Evolutionary conservation across 2,329 filamentous ascomycete species (phyloP), one percentile per base, ranked within the genome.

Genomic region (Cadophora sp.): DNA sequence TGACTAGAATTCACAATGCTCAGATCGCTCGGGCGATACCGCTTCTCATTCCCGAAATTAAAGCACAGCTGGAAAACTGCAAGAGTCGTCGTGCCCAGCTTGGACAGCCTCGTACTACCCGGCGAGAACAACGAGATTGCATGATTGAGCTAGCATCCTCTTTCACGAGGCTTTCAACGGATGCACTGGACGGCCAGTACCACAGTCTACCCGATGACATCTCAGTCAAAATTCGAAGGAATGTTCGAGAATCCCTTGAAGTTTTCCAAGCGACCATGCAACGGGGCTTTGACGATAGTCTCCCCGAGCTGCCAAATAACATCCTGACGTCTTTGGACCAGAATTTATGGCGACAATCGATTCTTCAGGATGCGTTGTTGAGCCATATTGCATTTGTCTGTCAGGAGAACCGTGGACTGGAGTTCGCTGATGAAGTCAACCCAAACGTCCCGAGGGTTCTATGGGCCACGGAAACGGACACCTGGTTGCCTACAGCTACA

Each of bases 141-240:
- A 58, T 67, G 36, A 48, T 59, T 36, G 48, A 9, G 24, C 60
- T 66, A 24, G 67, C 67, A 22, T 63, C 58, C 9, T 48, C 50
- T 3, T 69, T 67, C 59, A 66, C 69, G 14, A 65, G 22, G 39
- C 39, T 67, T 8, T 59, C 69, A n/a, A 55, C 55, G 18, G 66
- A 62, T 13, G 67, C 67, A 16, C 16, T 71, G 4, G 55, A 67
- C 43, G 69, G 69, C 6, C 63, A 62, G 39, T 71, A 71, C 45
- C 55, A 69, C 33, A 45, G 56, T 45, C 27, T 69, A 24, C 30
- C 45, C 4, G 22, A 50, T n/a, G 51, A 66, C 3, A 30, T 61
- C 24, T 67, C 59, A 8, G 69, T 67, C 13, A 65, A 65, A 50
- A 45, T 61, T 18, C 50, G 58, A 2, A 50, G 20, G 33, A 61